Conservation (phyloP, 2,329 filamentous ascomycete species). For the Trichoderma brevicompactum region DNA sequence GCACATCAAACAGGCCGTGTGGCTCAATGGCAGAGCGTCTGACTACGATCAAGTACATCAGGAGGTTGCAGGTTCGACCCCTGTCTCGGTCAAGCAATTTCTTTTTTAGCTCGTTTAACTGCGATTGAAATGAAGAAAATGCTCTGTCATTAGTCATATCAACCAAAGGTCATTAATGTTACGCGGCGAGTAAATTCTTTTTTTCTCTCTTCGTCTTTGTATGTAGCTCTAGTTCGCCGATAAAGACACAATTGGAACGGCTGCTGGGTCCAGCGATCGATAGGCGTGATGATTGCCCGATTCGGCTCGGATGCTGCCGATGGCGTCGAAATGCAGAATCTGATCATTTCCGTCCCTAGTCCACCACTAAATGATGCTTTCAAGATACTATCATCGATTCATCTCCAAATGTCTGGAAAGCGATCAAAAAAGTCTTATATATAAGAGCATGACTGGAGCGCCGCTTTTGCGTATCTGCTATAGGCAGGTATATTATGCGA, state of each 20-base stretch:
- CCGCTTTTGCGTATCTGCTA: not conserved
- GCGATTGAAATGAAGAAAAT: too few relatives aligned
- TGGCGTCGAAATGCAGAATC: conserved; percentile 3
- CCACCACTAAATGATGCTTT: not conserved
- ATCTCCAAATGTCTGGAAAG: not conserved
- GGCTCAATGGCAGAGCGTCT: conserved; percentile 30
- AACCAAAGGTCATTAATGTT: too few relatives aligned
- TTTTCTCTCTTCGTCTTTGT: too few relatives aligned
- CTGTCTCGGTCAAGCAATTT: conserved; percentile 26
- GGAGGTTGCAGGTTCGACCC: conserved; percentile 29
- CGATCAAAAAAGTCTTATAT: too few relatives aligned
- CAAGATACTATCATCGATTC: too few relatives aligned
- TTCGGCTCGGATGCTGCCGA: conserved; percentile 19
- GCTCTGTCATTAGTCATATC: too few relatives aligned
- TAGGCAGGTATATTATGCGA: not conserved
- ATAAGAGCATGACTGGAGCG: not conserved
- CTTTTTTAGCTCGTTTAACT: not conserved
- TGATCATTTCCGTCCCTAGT: conserved; percentile 3
- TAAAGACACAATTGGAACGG: not conserved
- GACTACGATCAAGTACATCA: conserved; percentile 27
- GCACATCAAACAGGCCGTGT: conserved; percentile 24
- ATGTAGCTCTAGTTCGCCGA: too few relatives aligned
- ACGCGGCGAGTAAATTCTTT: too few relatives aligned
- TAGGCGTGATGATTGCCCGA: conserved; percentile 23
- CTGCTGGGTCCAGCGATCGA: conserved; percentile 14